These are phyloP conservation scores for Hemileccinum rubropunctum DNA, from an alignment of 768 basidiomycete species.

Conservation along the genomic window DNA sequence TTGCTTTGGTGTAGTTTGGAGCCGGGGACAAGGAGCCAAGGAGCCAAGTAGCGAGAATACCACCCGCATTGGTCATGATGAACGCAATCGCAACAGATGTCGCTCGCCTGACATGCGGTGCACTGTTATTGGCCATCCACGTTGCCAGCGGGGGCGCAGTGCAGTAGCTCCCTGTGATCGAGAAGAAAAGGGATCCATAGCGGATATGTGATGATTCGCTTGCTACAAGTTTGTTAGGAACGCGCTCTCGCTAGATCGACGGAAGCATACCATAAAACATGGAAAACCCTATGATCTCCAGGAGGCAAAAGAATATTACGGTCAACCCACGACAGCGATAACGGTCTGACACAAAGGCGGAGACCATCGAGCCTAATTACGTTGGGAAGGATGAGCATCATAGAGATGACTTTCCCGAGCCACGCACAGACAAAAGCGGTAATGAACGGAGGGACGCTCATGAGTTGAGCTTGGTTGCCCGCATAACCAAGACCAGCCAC, in stretches of 20 bases:
- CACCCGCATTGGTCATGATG: constrained; percentile 53
- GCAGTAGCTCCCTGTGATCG: constrained; percentile 48
- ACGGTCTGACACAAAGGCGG: constrained; percentile 44
- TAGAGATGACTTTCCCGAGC: background rate
- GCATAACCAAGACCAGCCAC: constrained; percentile 59
- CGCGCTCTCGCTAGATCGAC: background rate
- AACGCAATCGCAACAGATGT: constrained; percentile 55
- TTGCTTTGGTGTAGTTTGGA: constrained; percentile 50
- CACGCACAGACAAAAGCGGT: constrained; percentile 45
- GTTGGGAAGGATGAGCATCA: constrained; percentile 6
- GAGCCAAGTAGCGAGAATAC: constrained; percentile 63
- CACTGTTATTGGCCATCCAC: constrained; percentile 62
- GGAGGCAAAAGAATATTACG: constrained; percentile 41
- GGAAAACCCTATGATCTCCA: constrained; percentile 34
- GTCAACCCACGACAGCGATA: constrained; percentile 50
- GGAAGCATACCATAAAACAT: constrained; percentile 1
- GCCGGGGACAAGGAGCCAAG: constrained; percentile 47
- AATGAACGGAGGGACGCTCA: constrained; percentile 57
- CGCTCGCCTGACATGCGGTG: constrained; percentile 55
- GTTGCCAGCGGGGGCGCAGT: constrained; percentile 48
- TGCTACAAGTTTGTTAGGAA: constrained; percentile 7
- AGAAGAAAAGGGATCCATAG: constrained; percentile 59
- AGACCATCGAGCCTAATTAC: constrained; percentile 14
- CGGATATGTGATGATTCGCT: constrained; percentile 37
- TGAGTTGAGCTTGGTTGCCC: constrained; percentile 53